Percentiles rank a stretch among this genome's conserved stretches.
Conservation (phyloP, 495 filamentous ascomycete genomes). For the Aspergillus ellipticus region DNA sequence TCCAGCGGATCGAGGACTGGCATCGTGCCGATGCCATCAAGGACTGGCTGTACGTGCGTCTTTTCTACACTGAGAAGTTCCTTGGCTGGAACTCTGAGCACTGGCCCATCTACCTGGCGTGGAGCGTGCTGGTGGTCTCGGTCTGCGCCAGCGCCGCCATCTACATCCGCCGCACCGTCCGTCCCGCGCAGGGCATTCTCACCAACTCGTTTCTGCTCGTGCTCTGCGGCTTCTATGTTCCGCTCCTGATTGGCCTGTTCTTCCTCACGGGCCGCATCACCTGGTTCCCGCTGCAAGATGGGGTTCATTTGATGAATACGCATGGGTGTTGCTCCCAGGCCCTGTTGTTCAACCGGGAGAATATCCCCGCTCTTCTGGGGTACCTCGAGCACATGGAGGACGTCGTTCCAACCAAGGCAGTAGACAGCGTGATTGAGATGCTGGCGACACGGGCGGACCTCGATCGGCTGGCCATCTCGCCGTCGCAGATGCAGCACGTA, state of each 20-base stretch:
- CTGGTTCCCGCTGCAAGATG: constrained; percentile 28
- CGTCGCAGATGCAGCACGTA: constrained; percentile 29
- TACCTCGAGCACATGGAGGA: constrained; percentile 16
- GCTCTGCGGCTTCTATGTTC: constrained; percentile 26
- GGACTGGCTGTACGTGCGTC: constrained; percentile 49
- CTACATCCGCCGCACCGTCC: constrained; percentile 10
- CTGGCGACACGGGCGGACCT: constrained; percentile 12
- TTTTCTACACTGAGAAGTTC: constrained; percentile 56
- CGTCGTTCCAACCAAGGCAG: constrained; percentile 10
- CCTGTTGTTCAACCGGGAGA: constrained; percentile 27
- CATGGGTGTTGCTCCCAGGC: constrained; percentile 40
- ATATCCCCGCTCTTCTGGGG: constrained; percentile 19
- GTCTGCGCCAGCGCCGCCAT: constrained; percentile 19
- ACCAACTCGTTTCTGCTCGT: constrained; percentile 25
- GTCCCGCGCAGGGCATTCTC: constrained; percentile 15
- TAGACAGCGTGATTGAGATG: constrained; percentile 23
- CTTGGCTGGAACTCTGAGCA: constrained; percentile 55
- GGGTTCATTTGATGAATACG: constrained; percentile 30
- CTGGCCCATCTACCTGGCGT: constrained; percentile 39
- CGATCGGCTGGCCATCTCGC: constrained; percentile 24
- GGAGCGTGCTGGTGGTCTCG: constrained; percentile 23
- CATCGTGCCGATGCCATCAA: constrained; percentile 18
- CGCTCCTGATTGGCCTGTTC: constrained; percentile 30
- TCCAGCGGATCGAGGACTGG: constrained; percentile 32
- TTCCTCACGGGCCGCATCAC: constrained; percentile 38